Conservation (phyloP, 352 stramenopile genomes). For the Phytophthora sansomeana region DNA sequence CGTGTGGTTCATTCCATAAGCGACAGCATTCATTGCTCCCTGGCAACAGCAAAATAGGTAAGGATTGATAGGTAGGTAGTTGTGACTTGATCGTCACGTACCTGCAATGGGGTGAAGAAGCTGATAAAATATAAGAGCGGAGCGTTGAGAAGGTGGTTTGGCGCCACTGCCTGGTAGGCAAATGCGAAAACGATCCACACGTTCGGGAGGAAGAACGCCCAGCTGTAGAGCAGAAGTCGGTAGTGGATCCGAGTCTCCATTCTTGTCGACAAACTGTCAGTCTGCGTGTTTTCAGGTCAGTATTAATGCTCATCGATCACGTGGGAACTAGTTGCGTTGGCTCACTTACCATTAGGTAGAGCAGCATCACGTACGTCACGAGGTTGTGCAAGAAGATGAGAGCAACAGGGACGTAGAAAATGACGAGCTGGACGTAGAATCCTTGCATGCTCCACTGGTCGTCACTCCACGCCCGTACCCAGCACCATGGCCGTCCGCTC, state of each 20-base stretch:
- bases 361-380: constrained; percentile 60
- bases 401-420: constrained; percentile 70
- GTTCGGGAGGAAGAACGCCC: constrained; percentile 61
- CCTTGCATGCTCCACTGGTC: constrained; percentile 55
- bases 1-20: constrained; percentile 73
- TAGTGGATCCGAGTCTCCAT: constrained; percentile 75
- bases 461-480: constrained; percentile 76
- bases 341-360: constrained; percentile 64
- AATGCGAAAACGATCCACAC: constrained; percentile 55
- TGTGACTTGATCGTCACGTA: constrained; percentile 12
- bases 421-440: constrained; percentile 66
- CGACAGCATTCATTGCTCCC: constrained; percentile 66
- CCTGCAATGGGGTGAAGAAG: constrained; percentile 78
- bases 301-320: not conserved
- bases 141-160: constrained; percentile 52
- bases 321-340: not conserved
- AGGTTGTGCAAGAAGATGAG: constrained; percentile 68
- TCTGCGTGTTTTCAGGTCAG: constrained; percentile 30
- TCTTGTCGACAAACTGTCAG: constrained; percentile 63
- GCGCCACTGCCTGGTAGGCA: constrained; percentile 57
- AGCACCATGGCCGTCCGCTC: constrained; percentile 77
- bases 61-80: not conserved
- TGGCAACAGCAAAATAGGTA: constrained; percentile 31
- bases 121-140: constrained; percentile 70
- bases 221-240: constrained; percentile 72